Evolutionary conservation across 2,329 filamentous ascomycete species (phyloP).

Genomic region (Hymenoscyphus scutula): DNA sequence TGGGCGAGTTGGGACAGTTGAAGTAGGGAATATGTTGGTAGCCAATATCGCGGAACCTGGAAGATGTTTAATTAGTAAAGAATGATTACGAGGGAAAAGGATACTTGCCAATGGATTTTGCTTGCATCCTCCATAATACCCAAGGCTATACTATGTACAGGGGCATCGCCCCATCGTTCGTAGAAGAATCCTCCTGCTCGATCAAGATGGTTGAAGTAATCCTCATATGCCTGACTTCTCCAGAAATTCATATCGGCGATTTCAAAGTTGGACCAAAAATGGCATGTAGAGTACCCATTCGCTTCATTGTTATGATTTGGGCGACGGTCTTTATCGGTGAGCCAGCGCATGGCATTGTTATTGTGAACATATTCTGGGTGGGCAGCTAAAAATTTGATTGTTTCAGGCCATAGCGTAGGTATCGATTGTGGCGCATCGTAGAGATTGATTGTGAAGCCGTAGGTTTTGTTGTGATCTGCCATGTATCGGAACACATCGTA

Average conservation of each 20-base stretch:
- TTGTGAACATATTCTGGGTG: slow-evolving; percentile 77
- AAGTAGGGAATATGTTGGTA: slow-evolving; percentile 99
- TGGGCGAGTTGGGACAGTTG: slow-evolving; percentile 96
- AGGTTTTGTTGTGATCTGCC: slow-evolving; percentile 97
- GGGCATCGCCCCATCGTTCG: slow-evolving; percentile 96
- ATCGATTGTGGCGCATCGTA: slow-evolving; percentile 90
- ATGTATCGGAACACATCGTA: slow-evolving; percentile 99
- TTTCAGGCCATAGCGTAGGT: slow-evolving; percentile 91
- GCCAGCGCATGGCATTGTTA: slow-evolving; percentile 85
- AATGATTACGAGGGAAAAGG: slow-evolving; percentile 3
- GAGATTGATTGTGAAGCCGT: slow-evolving; percentile 96
- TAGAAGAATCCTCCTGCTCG: slow-evolving; percentile 97
- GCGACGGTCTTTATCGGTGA: slow-evolving; percentile 73
- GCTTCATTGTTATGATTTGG: slow-evolving; percentile 78
- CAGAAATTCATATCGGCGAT: slow-evolving; percentile 92
- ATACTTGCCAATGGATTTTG: slow-evolving; percentile 84
- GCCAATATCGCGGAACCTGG: slow-evolving; percentile 96
- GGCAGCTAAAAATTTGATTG: slow-evolving; percentile 80
- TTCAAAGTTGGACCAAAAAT: slow-evolving; percentile 99
- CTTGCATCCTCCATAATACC: slow-evolving; percentile 87
- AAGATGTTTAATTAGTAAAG: slow-evolving; percentile 12
- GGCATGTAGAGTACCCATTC: slow-evolving; percentile 94
- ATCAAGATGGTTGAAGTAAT: slow-evolving; percentile 95
- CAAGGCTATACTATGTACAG: slow-evolving; percentile 90
- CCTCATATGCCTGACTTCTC: slow-evolving; percentile 84